Evolutionary conservation across 352 stramenopile genomes (phyloP), one percentile per base, ranked within the genome.

Genomic region (Globisporangium perplexum): DNA sequence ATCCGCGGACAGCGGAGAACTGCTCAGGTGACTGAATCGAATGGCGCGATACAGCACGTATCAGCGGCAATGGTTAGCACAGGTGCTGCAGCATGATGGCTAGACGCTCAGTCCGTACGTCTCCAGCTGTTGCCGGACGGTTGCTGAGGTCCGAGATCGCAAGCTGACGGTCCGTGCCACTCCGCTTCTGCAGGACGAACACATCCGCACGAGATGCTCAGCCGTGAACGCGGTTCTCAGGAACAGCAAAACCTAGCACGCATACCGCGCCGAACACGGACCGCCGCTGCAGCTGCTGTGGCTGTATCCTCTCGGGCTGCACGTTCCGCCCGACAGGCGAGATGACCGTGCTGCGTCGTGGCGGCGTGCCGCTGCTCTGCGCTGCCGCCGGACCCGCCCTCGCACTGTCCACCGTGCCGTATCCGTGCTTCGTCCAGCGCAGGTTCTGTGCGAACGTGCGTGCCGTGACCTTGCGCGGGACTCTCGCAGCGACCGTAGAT

Each of bases 391-490:
- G 23, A 48, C 43, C 14, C 43, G 43, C 26, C 53, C 47, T 62
- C 33, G 55, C 12, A 17, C 8, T 50, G 15, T 50, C 46, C 0
- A 73, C 66, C 24, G 81, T 68, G 0, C 61, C 52, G 5, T 60
- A 52, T 0, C 51, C 61, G 35, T 75, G 70, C 60, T 83, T 86
- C 22, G 65, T 68, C 75, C 65, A 84, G 0, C 65, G 55, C 31
- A 83, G 44, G 35, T 80, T 78, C 44, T 85, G 69, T 36, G 66
- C 60, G 47, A 78, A 66, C 11, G 60, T 59, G 12, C 64, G 62
- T 20, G 62, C 62, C 8, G 74, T 71, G 26, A 70, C 53, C 38
- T 80, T 83, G 45, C 63, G 64, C 42, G 65, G 46, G 39, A 8
- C 38, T 49, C 53, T 23, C 4, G 26, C n/a, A n/a, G n/a, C 45